These are phyloP conservation scores for Sphagnum contortum DNA, from an alignment of 225 moss, liverwort and hornwort genomes.

Conservation along the genomic window DNA sequence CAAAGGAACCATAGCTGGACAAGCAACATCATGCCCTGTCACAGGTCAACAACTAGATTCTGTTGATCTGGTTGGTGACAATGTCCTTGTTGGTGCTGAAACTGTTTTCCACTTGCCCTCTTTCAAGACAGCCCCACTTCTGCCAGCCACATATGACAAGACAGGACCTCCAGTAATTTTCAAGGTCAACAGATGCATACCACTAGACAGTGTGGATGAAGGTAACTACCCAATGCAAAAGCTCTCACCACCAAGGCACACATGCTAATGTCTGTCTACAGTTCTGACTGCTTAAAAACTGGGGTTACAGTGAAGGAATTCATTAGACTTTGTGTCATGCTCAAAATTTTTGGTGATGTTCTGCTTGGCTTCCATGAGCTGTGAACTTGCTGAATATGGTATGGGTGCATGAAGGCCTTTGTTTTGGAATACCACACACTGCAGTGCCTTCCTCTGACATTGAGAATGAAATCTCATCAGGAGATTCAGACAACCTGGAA, in stretches of 20 bases:
- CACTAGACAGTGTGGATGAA: conserved; percentile 8
- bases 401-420: neutral
- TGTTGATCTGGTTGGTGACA: conserved; percentile 3
- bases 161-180: conserved; percentile 5
- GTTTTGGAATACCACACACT: conserved; percentile 5
- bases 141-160: conserved; percentile 12
- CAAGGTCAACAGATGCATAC: conserved; percentile 6
- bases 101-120: conserved; percentile 21
- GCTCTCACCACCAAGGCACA: too few relatives aligned
- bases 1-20: neutral
- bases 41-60: conserved; percentile 14
- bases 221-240: conserved; percentile 1
- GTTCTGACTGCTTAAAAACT: neutral
- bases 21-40: conserved; percentile 11
- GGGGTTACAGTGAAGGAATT: too few relatives aligned
- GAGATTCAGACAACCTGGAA: neutral
- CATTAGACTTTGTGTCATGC: too few relatives aligned
- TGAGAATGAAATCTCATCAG: neutral
- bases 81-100: conserved; percentile 14
- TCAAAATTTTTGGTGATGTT: too few relatives aligned
- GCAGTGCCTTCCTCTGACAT: neutral
- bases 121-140: conserved; percentile 17
- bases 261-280: neutral
- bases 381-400: too few relatives aligned
- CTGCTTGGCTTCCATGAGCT: too few relatives aligned